These are phyloP conservation scores for Hortiboletus rubellus DNA, from an alignment of 1,284 basidiomycete species.

Conservation along the genomic window DNA sequence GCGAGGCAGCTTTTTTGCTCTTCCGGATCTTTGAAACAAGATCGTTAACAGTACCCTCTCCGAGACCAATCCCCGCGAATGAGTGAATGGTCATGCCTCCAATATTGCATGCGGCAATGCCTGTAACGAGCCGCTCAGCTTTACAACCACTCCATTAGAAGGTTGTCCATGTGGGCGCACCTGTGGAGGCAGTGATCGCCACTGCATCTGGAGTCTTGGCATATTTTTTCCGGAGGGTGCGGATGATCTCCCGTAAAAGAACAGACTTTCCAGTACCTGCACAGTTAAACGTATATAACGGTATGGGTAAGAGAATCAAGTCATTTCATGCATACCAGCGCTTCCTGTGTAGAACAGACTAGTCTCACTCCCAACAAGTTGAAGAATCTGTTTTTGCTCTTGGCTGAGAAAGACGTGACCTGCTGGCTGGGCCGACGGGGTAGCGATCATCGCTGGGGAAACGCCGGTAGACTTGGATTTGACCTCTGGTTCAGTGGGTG, in stretches of 20 bases:
- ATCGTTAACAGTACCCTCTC: conserved; percentile 56
- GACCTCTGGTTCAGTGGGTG: conserved; percentile 7
- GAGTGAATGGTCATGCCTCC: conserved; percentile 90
- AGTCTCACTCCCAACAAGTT: conserved; percentile 67
- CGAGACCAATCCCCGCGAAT: conserved; percentile 87
- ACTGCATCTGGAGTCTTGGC: conserved; percentile 53
- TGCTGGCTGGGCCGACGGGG: conserved; percentile 40
- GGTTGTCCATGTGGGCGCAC: conserved; percentile 36
- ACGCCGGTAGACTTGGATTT: conserved; percentile 8
- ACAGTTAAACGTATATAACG: background rate
- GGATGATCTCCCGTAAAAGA: conserved; percentile 84
- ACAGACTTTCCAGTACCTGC: conserved; percentile 92
- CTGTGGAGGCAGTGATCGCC: conserved; percentile 89
- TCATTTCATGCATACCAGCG: conserved; percentile 67
- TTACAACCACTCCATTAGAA: background rate
- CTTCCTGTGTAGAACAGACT: conserved; percentile 98
- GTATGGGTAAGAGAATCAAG: conserved; percentile 10
- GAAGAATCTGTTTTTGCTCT: conserved; percentile 83
- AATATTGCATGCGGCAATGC: conserved; percentile 91
- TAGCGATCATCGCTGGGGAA: conserved; percentile 9
- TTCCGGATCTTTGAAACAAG: conserved; percentile 64
- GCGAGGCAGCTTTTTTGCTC: conserved; percentile 63
- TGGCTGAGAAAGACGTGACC: conserved; percentile 61
- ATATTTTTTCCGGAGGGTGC: conserved; percentile 51
- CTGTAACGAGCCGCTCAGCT: conserved; percentile 33